Conservation (phyloP, 495 filamentous ascomycete species). For the Penicillium pulvis region DNA sequence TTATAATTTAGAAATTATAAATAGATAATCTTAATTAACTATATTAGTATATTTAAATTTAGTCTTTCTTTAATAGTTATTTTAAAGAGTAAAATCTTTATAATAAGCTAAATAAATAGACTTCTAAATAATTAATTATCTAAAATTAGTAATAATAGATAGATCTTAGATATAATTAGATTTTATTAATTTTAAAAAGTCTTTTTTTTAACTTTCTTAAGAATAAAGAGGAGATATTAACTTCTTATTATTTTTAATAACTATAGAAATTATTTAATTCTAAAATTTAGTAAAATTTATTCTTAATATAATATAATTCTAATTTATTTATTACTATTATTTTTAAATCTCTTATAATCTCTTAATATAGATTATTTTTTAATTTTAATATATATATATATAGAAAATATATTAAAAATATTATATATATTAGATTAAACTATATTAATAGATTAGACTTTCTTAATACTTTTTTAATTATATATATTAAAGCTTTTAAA, state of each 20-base stretch:
- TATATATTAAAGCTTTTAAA: too few species aligned
- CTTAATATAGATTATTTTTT: too few species aligned
- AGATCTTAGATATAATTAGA: not conserved
- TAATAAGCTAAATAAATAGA: not conserved
- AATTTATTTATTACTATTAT: not conserved
- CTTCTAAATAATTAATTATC: not conserved
- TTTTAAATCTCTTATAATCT: too few species aligned
- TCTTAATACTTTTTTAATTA: too few species aligned
- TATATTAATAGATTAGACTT: too few species aligned
- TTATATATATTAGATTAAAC: too few species aligned
- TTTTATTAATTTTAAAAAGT: slow-evolving; percentile 4
- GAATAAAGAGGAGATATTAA: not conserved
- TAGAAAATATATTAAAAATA: too few species aligned
- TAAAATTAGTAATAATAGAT: not conserved
- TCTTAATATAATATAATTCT: not conserved
- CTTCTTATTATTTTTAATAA: too few species aligned
- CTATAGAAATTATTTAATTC: too few species aligned
- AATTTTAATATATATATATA: too few species aligned
- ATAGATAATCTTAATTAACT: not conserved
- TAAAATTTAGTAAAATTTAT: not conserved
- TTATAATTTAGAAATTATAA: not conserved
- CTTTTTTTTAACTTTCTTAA: slow-evolving; percentile 5
- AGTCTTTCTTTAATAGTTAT: not conserved
- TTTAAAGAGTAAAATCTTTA: not conserved
- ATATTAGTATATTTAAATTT: not conserved